Conservation (phyloP, 495 filamentous ascomycete genomes). For the Neurospora sp. region DNA sequence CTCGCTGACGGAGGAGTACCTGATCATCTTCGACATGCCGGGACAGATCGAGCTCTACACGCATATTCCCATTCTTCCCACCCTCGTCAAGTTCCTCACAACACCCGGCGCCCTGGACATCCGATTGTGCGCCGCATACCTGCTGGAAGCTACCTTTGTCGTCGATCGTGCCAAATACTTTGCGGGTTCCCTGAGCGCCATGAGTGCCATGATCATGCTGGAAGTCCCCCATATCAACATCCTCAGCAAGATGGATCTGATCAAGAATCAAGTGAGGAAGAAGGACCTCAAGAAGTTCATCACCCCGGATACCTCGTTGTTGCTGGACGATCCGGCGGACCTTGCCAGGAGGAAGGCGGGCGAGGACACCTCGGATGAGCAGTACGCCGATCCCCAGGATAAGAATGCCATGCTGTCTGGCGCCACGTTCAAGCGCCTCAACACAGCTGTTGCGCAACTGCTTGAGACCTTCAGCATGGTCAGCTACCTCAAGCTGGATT, state of each 20-base stretch:
- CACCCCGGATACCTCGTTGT: constrained; percentile 65
- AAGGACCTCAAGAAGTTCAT: constrained; percentile 80
- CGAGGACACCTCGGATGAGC: constrained; percentile 26
- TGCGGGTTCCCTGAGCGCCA: constrained; percentile 85
- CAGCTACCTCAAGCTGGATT: constrained; percentile 81
- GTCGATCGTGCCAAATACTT: constrained; percentile 96
- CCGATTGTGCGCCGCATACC: constrained; percentile 87
- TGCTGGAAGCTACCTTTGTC: constrained; percentile 90
- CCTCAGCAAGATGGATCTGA: constrained; percentile 92
- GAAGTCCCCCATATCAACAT: constrained; percentile 94
- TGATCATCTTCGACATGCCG: constrained; percentile 97
- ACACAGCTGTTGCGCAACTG: constrained; percentile 73
- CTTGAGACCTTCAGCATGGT: constrained; percentile 99
- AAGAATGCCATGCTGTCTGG: constrained; percentile 66
- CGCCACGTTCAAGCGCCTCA: constrained; percentile 64
- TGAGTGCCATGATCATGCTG: constrained; percentile 98
- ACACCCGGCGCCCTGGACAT: constrained; percentile 74
- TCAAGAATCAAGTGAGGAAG: constrained; percentile 71
- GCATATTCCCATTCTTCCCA: constrained; percentile 84
- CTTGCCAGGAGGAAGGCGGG: constrained; percentile 31
- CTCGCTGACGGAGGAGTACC: constrained; percentile 80
- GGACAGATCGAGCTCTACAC: constrained; percentile 99
- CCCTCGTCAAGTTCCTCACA: constrained; percentile 72
- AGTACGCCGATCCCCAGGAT: constrained; percentile 44
- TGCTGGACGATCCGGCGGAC: constrained; percentile 61